Evolutionary conservation across 768 basidiomycete genomes (phyloP).

Genomic region (Nidula microcarpa): DNA sequence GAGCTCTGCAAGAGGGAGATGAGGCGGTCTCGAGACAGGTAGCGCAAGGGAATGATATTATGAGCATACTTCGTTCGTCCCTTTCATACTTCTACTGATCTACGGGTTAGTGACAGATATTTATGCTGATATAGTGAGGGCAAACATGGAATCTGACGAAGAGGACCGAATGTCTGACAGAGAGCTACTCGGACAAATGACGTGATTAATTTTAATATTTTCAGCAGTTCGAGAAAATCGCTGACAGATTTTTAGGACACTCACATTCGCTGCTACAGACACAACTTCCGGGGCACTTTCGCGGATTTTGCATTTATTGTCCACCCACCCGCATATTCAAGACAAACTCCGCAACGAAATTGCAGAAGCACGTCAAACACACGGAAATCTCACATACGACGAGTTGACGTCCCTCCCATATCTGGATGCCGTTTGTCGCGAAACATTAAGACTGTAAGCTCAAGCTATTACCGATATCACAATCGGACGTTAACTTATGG

Average conservation of each 20-base stretch:
- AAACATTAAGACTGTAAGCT: conserved; percentile 35
- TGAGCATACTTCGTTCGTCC: conserved; percentile 41
- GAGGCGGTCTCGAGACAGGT: conserved; percentile 16
- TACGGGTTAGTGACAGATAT: background rate
- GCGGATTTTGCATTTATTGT: conserved; percentile 29
- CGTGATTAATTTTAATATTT: conserved; percentile 11
- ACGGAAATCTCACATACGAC: conserved; percentile 29
- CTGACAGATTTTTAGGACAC: conserved; percentile 7
- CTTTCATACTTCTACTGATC: background rate
- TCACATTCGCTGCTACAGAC: conserved; percentile 39
- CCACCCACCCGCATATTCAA: conserved; percentile 23
- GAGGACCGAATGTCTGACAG: conserved; percentile 26
- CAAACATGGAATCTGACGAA: conserved; percentile 24
- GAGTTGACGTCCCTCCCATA: conserved; percentile 28
- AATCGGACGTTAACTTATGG: background rate
- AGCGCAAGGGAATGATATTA: conserved; percentile 40
- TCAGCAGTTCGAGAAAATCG: background rate
- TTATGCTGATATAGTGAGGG: conserved; percentile 20
- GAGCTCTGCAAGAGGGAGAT: no score
- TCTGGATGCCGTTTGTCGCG: conserved; percentile 33
- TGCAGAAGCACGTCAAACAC: conserved; percentile 11
- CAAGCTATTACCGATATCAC: background rate
- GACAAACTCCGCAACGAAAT: conserved; percentile 34
- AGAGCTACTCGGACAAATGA: conserved; percentile 31
- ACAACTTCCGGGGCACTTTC: conserved; percentile 39